Conservation (phyloP, 805 yeast species). For the Metschnikowia lachancei region DNA sequence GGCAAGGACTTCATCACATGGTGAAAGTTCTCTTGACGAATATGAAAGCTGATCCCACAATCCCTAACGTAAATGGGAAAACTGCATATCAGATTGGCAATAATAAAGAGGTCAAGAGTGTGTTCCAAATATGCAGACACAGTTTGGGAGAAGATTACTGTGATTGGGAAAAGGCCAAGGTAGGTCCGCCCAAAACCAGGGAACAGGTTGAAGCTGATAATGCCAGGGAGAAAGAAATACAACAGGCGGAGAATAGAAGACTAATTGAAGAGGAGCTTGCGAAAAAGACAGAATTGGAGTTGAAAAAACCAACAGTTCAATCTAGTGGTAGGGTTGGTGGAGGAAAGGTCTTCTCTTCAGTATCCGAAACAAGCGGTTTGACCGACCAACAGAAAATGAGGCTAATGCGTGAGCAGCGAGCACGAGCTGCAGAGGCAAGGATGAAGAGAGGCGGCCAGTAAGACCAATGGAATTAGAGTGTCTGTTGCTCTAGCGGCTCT, state of each 20-base stretch:
- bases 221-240: slow-evolving; percentile 31
- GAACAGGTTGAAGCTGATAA: slow-evolving; percentile 52
- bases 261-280: slow-evolving; percentile 46
- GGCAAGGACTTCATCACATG: slow-evolving; percentile 64
- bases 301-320: slow-evolving; percentile 31
- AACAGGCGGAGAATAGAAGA: slow-evolving; percentile 37
- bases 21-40: slow-evolving; percentile 59
- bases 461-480: background rate
- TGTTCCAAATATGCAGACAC: slow-evolving; percentile 67
- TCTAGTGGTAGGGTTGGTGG: slow-evolving; percentile 36
- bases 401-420: slow-evolving; percentile 90
- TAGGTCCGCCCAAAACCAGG: slow-evolving; percentile 57
- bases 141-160: slow-evolving; percentile 66
- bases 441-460: slow-evolving; percentile 27
- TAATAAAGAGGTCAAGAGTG: slow-evolving; percentile 43
- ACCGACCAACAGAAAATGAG: slow-evolving; percentile 71
- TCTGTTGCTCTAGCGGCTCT: too few species aligned
- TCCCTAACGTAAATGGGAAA: slow-evolving; percentile 50
- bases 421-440: slow-evolving; percentile 94
- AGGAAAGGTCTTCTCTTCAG: slow-evolving; percentile 14
- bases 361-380: slow-evolving; percentile 54
- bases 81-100: slow-evolving; percentile 68
- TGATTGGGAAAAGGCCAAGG: slow-evolving; percentile 68
- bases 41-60: slow-evolving; percentile 68
- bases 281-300: slow-evolving; percentile 33